Conservation (phyloP, 106 monocot species). For the Iris macrosiphon region DNA sequence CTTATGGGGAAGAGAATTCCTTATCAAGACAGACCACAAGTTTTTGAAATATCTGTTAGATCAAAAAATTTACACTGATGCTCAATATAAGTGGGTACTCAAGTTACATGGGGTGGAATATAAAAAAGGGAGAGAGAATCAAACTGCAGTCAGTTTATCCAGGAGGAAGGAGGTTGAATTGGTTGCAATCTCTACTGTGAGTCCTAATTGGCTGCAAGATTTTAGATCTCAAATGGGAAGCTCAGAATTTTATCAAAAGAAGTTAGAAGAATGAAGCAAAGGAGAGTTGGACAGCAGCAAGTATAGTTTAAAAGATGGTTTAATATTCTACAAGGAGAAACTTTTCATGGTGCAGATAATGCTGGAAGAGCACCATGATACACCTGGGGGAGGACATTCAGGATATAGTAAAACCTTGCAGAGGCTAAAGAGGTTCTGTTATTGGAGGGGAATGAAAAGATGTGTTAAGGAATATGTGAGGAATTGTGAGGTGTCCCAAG, state of each 20-base stretch:
- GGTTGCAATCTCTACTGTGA: neutral
- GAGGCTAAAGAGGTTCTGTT: neutral
- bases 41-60: neutral
- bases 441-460: neutral
- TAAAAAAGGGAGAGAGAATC: neutral
- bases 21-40: neutral
- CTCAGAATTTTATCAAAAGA: too few relatives aligned
- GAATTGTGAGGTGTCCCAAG: neutral
- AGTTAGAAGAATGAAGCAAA: neutral
- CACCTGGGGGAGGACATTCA: neutral
- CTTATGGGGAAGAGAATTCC: neutral
- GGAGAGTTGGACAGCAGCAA: neutral
- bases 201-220: neutral
- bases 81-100: neutral
- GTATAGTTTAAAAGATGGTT: neutral
- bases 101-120: neutral
- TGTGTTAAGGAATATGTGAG: neutral
- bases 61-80: neutral
- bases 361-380: neutral
- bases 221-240: too few relatives aligned
- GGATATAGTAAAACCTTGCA: neutral
- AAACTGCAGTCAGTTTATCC: neutral
- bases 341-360: neutral
- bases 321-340: neutral
- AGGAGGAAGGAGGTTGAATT: neutral